A percentile compares a stretch with the other conserved stretches of the same genome.
phyloP scores from a whole-genome alignment of 345 rosid species.

The Turnera subulata region DNA sequence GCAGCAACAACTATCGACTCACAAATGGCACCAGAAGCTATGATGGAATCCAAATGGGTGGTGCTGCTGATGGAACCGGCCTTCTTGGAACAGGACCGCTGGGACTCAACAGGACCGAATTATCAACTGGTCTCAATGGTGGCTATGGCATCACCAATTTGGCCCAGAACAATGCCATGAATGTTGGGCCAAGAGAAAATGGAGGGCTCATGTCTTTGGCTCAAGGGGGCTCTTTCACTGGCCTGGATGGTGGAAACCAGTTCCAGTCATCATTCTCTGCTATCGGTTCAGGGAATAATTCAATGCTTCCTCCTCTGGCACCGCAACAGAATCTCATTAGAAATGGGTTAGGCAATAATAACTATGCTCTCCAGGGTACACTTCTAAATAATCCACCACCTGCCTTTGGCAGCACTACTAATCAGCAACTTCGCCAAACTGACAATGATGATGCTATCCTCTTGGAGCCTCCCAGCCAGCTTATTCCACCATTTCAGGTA shows the following conservation, averaged over 20 bases:
- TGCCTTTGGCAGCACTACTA: background rate
- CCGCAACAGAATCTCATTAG: background rate
- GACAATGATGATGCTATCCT: slow-evolving; percentile 8
- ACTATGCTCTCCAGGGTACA: background rate
- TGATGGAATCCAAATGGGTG: slow-evolving; percentile 11
- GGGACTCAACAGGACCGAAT: background rate
- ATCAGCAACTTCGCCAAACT: background rate
- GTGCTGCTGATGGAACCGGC: slow-evolving; percentile 1
- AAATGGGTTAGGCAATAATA: slow-evolving; percentile 4
- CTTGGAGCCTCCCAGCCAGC: background rate
- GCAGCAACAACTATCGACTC: background rate
- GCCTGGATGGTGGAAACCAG: background rate
- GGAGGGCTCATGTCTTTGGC: background rate
- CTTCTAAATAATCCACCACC: background rate
- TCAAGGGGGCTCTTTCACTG: slow-evolving; percentile 1
- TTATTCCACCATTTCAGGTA: too few relatives aligned
- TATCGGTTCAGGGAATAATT: slow-evolving; percentile 6
- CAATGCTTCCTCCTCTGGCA: slow-evolving; percentile 1
- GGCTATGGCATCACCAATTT: slow-evolving; percentile 9
- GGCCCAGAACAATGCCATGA: background rate
- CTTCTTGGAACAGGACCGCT: slow-evolving; percentile 7
- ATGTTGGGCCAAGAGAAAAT: background rate
- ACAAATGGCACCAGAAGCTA: slow-evolving; percentile 2
- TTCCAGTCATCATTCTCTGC: slow-evolving; percentile 2
- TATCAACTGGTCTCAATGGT: background rate